Percentiles rank a stretch among this genome's conserved stretches.
These are phyloP conservation scores for Monascus purpureus DNA, from an alignment of 495 filamentous ascomycete genomes.

Conservation along the genomic window DNA sequence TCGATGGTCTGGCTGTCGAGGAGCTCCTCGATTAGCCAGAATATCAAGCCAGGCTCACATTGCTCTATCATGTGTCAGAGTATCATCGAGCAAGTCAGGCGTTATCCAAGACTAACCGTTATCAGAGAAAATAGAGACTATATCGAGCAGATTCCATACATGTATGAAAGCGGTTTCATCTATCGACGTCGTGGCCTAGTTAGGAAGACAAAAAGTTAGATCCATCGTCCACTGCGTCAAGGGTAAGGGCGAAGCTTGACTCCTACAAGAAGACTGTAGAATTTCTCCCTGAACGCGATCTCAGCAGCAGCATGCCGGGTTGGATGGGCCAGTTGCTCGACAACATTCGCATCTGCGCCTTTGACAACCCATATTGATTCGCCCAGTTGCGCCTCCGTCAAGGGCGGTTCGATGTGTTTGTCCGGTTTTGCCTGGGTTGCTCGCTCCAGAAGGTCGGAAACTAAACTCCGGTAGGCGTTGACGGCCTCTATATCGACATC, in stretches of 20 bases:
- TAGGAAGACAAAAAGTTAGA: constrained; percentile 7
- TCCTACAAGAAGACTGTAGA: constrained; percentile 61
- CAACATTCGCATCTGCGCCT: constrained; percentile 11
- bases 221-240: not conserved
- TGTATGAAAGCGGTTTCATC: constrained; percentile 59
- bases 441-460: constrained; percentile 48
- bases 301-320: constrained; percentile 55
- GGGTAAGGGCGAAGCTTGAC: not conserved
- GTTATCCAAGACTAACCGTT: constrained; percentile 31
- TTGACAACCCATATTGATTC: constrained; percentile 25
- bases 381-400: constrained; percentile 40
- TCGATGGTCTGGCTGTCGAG: constrained; percentile 90
- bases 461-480: constrained; percentile 35
- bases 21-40: constrained; percentile 87
- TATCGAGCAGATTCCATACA: constrained; percentile 88
- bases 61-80: constrained; percentile 40
- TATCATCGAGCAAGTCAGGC: constrained; percentile 1
- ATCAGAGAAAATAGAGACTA: constrained; percentile 76
- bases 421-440: constrained; percentile 52
- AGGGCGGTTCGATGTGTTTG: constrained; percentile 60
- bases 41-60: constrained; percentile 71
- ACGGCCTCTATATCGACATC: constrained; percentile 41
- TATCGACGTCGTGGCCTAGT: constrained; percentile 54
- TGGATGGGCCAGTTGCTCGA: constrained; percentile 20
- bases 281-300: constrained; percentile 61